Conservation (phyloP, 768 basidiomycete species). For the Russula earlei region DNA sequence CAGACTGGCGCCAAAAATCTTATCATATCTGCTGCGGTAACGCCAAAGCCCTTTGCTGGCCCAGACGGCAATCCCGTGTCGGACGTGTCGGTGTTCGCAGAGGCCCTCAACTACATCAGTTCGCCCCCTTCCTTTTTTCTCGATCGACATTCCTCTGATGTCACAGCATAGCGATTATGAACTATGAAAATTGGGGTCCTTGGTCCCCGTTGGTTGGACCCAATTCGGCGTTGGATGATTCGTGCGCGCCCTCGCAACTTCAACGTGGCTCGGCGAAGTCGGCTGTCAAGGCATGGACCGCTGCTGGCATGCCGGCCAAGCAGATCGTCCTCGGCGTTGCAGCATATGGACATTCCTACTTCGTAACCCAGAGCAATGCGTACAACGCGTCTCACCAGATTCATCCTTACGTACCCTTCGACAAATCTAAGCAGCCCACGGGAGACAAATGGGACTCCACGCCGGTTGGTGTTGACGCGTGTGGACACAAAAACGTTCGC, state of each 20-base stretch:
- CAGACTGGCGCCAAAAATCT: slow-evolving; percentile 42
- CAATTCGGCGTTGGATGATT: slow-evolving; percentile 77
- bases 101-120: slow-evolving; percentile 55
- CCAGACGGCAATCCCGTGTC: slow-evolving; percentile 45
- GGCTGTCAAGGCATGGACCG: slow-evolving; percentile 66
- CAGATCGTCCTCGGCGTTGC: slow-evolving; percentile 82
- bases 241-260: slow-evolving; percentile 45
- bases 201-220: slow-evolving; percentile 56
- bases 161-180: slow-evolving; percentile 39
- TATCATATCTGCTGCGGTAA: slow-evolving; percentile 48
- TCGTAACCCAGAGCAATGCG: slow-evolving; percentile 30
- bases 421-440: slow-evolving; percentile 11
- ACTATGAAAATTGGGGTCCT: slow-evolving; percentile 55
- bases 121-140: neutral
- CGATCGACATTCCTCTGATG: neutral
- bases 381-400: slow-evolving; percentile 22
- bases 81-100: slow-evolving; percentile 67
- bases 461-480: slow-evolving; percentile 37
- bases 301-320: slow-evolving; percentile 65
- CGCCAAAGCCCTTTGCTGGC: slow-evolving; percentile 40
- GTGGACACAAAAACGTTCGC: slow-evolving; percentile 43
- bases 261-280: slow-evolving; percentile 66
- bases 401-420: slow-evolving; percentile 14
- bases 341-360: slow-evolving; percentile 71
- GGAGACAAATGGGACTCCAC: slow-evolving; percentile 42